Evolutionary conservation across 2,329 filamentous ascomycete genomes (phyloP).

Genomic region (Helicocarpus griseus): DNA sequence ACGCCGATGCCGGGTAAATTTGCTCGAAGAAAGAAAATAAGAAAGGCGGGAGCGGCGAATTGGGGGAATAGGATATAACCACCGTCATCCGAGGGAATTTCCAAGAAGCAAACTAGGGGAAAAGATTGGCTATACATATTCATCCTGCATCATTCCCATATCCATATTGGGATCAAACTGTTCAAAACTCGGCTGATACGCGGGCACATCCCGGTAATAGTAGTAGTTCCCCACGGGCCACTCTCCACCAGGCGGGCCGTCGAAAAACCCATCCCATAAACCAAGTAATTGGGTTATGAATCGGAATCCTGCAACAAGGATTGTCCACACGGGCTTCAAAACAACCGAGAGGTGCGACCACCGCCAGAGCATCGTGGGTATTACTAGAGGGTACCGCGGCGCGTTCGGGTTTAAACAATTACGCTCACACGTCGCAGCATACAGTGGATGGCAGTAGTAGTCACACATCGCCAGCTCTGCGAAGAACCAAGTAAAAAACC

Average conservation of each 20-base stretch:
- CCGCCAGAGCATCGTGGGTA: slow-evolving; percentile 45
- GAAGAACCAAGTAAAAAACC: slow-evolving; percentile 40
- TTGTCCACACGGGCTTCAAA: slow-evolving; percentile 18
- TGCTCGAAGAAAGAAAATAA: not conserved
- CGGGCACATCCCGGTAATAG: not conserved
- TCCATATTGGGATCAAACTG: slow-evolving; percentile 1
- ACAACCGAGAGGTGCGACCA: slow-evolving; percentile 30
- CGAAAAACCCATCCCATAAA: slow-evolving; percentile 34
- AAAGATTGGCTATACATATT: slow-evolving; percentile 8
- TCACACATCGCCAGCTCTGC: slow-evolving; percentile 41
- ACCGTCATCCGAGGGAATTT: too few species aligned
- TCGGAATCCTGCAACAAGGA: slow-evolving; percentile 22
- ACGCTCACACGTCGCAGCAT: slow-evolving; percentile 39
- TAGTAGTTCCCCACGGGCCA: not conserved
- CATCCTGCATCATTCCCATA: slow-evolving; percentile 10
- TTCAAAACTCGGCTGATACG: not conserved
- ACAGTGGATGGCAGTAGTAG: slow-evolving; percentile 42
- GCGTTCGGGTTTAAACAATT: slow-evolving; percentile 43
- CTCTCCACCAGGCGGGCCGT: slow-evolving; percentile 12
- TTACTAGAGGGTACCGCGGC: slow-evolving; percentile 45
- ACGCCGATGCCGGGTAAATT: not conserved
- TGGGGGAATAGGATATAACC: not conserved
- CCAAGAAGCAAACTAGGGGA: not conserved
- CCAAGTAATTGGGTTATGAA: slow-evolving; percentile 28
- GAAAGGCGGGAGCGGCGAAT: not conserved